Percentiles rank a stretch among this genome's conserved stretches.
Evolutionary conservation across 352 stramenopile genomes (phyloP).

Genomic region (Phytophthora boehmeriae): DNA sequence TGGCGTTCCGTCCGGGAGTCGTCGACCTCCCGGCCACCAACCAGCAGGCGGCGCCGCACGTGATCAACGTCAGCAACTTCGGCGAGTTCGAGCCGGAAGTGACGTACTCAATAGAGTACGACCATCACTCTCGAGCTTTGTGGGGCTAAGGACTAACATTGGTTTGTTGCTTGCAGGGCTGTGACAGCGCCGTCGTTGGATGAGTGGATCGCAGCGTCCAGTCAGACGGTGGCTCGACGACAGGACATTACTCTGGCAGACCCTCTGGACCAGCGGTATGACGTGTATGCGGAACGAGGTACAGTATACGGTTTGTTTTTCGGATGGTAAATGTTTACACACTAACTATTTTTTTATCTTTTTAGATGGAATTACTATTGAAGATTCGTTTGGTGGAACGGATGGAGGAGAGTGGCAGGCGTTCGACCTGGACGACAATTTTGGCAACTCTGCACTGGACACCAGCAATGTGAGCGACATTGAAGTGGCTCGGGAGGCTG

Average conservation of each 20-base stretch:
- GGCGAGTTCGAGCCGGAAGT: constrained; percentile 87
- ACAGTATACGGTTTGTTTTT: neutral
- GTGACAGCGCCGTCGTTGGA: constrained; percentile 70
- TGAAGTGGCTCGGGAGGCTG: constrained; percentile 80
- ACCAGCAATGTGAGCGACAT: constrained; percentile 79
- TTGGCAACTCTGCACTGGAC: constrained; percentile 58
- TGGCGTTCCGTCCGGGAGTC: constrained; percentile 91
- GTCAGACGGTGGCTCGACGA: constrained; percentile 73
- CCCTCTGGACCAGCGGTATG: constrained; percentile 55
- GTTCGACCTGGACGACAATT: constrained; percentile 80
- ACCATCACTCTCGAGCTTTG: constrained; percentile 2
- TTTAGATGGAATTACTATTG: constrained; percentile 67
- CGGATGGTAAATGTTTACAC: neutral
- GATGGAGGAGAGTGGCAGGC: constrained; percentile 73
- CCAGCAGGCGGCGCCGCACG: constrained; percentile 67
- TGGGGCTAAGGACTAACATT: constrained; percentile 8
- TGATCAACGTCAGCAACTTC: constrained; percentile 89
- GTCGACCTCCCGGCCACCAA: constrained; percentile 75
- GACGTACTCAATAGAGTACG: constrained; percentile 84
- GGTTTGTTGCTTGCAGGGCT: constrained; percentile 43
- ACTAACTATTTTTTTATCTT: constrained; percentile 6
- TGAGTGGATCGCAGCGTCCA: constrained; percentile 83
- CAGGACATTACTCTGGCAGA: constrained; percentile 89
- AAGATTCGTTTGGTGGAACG: constrained; percentile 71
- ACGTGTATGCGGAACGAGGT: constrained; percentile 63